A percentile compares a stretch with the other conserved stretches of the same genome.
phyloP scores from a whole-genome alignment of 2,329 filamentous ascomycete species.

The Microcyclospora tardicrescens region DNA sequence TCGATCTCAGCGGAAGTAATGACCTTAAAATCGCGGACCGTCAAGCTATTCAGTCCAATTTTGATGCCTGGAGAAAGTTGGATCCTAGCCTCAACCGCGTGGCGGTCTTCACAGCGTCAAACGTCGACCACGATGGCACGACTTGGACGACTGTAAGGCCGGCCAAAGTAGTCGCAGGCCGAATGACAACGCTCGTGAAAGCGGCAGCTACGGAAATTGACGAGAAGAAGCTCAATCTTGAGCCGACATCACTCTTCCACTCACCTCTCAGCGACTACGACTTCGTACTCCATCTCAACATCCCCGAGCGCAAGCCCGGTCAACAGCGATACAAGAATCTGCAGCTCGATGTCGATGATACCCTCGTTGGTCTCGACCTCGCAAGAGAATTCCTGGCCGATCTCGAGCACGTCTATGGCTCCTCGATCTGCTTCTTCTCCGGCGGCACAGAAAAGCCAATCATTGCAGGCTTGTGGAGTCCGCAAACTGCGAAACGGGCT shows the following conservation, averaged over 20 bases:
- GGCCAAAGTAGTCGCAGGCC: slow-evolving; percentile 67
- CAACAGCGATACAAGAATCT: slow-evolving; percentile 62
- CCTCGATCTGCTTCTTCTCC: slow-evolving; percentile 67
- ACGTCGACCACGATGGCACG: slow-evolving; percentile 62
- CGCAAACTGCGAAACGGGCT: slow-evolving; percentile 38
- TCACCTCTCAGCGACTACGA: slow-evolving; percentile 67
- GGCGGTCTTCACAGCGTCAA: slow-evolving; percentile 68
- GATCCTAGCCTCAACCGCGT: slow-evolving; percentile 80
- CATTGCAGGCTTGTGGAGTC: slow-evolving; percentile 56
- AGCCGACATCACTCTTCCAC: slow-evolving; percentile 54
- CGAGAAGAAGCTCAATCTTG: slow-evolving; percentile 16
- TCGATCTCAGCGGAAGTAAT: slow-evolving; percentile 46
- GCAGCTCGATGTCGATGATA: slow-evolving; percentile 38
- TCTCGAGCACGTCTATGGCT: slow-evolving; percentile 52
- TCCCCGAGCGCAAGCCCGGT: slow-evolving; percentile 18
- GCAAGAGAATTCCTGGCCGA: slow-evolving; percentile 52
- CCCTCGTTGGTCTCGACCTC: slow-evolving; percentile 45
- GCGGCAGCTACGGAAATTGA: slow-evolving; percentile 52
- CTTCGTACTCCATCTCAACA: slow-evolving; percentile 61
- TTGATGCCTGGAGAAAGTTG: slow-evolving; percentile 74
- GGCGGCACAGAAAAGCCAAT: slow-evolving; percentile 45
- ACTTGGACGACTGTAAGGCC: slow-evolving; percentile 67
- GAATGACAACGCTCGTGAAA: slow-evolving; percentile 70
- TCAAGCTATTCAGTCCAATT: slow-evolving; percentile 50
- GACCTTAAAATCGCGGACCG: slow-evolving; percentile 51